Evolutionary conservation across 805 yeast genomes (phyloP).

Genomic region (Yarrowia yakushimensis): DNA sequence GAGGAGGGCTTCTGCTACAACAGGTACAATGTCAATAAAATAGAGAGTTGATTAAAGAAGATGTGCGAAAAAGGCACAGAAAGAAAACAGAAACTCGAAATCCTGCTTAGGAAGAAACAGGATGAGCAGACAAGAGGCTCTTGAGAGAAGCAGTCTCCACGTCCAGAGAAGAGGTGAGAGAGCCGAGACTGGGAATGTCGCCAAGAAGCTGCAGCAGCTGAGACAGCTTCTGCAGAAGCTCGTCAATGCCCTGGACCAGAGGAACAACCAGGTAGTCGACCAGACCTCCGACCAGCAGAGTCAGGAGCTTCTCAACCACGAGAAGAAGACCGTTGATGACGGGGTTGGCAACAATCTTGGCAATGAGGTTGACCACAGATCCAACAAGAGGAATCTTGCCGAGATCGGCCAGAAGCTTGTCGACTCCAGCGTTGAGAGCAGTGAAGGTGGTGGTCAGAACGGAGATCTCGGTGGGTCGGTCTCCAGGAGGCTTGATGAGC

Average conservation of each 20-base stretch:
- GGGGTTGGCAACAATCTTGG: conserved; percentile 14
- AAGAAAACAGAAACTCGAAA: neutral
- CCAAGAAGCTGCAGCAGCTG: conserved; percentile 4
- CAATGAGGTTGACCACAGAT: neutral
- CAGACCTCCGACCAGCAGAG: conserved; percentile 18
- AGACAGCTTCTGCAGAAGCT: conserved; percentile 5
- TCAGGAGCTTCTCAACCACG: conserved; percentile 9
- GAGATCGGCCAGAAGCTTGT: conserved; percentile 19
- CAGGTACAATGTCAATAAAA: too few relatives aligned
- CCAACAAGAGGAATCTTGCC: conserved; percentile 19
- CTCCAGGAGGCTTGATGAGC: conserved; percentile 21
- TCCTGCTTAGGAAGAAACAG: neutral
- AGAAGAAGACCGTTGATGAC: conserved; percentile 14
- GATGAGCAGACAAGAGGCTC: conserved; percentile 8
- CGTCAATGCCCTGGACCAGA: conserved; percentile 23
- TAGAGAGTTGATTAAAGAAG: neutral
- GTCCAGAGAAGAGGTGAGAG: neutral
- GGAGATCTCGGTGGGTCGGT: conserved; percentile 2
- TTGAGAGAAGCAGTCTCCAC: neutral
- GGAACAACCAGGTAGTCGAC: conserved; percentile 23
- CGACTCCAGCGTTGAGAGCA: conserved; percentile 13
- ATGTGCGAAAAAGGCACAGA: conserved; percentile 2
- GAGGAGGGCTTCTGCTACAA: too few relatives aligned
- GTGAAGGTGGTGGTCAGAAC: conserved; percentile 11
- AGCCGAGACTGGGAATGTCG: neutral